These are phyloP conservation scores for Cutaneotrichosporon curvatum DNA, from an alignment of 1,284 basidiomycete species.

Conservation along the genomic window DNA sequence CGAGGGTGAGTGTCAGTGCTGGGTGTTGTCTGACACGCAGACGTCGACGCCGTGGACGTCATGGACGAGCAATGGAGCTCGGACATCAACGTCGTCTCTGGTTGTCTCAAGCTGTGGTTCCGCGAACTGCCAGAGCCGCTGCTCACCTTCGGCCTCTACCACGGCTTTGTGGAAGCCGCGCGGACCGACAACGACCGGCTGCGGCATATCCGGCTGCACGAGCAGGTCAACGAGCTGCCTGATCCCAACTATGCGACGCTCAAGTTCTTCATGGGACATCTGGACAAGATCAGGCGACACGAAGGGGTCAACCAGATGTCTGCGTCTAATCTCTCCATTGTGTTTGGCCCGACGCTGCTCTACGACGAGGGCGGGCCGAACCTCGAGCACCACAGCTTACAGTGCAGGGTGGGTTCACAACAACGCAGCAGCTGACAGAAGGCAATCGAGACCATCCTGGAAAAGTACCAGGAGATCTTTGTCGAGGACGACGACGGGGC, in stretches of 20 bases:
- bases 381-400: constrained; percentile 57
- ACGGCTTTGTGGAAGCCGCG: constrained; percentile 89
- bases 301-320: constrained; percentile 85
- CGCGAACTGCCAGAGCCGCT: constrained; percentile 92
- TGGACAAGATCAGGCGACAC: constrained; percentile 73
- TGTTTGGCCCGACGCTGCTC: constrained; percentile 94
- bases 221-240: constrained; percentile 93
- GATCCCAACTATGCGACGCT: constrained; percentile 97
- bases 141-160: constrained; percentile 74
- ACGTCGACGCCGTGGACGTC: constrained; percentile 75
- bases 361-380: constrained; percentile 51
- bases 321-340: constrained; percentile 86
- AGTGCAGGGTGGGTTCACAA: constrained; percentile 54
- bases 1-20: constrained; percentile 41
- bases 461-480: constrained; percentile 79
- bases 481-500: constrained; percentile 54
- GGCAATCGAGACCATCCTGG: constrained; percentile 80
- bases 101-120: constrained; percentile 92
- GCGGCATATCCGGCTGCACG: constrained; percentile 89
- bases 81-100: constrained; percentile 93
- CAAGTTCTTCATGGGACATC: constrained; percentile 90
- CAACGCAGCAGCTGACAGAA: constrained; percentile 40
- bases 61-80: constrained; percentile 81
- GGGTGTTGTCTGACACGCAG: constrained; percentile 47
- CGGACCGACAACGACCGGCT: constrained; percentile 89